Evolutionary conservation across 257 asterid genomes (phyloP).

Genomic region (Handroanthus guayacan): DNA sequence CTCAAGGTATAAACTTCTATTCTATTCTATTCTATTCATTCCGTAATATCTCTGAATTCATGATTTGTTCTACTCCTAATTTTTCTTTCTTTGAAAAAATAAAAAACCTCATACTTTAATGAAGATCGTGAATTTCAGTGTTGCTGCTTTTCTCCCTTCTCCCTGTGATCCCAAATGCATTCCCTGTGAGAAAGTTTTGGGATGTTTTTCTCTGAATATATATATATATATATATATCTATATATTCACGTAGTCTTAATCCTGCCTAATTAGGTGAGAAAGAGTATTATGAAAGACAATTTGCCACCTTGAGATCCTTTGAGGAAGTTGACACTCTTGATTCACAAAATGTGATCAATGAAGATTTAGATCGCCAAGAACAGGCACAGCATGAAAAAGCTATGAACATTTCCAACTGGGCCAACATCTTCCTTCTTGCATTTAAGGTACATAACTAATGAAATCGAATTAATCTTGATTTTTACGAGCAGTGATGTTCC

Average conservation of each 20-base stretch:
- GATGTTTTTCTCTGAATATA: neutral
- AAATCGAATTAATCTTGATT: neutral
- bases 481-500: neutral
- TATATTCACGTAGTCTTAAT: neutral
- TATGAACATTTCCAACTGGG: constrained; percentile 70
- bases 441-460: constrained; percentile 50
- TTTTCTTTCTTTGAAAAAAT: too few relatives aligned
- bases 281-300: constrained; percentile 73
- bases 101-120: too few relatives aligned
- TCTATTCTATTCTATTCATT: neutral
- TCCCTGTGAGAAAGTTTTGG: neutral
- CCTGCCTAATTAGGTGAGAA: constrained; percentile 53
- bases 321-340: constrained; percentile 70
- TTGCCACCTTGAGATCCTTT: constrained; percentile 70
- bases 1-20: constrained; percentile 47
- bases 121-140: too few relatives aligned
- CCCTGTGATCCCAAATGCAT: neutral
- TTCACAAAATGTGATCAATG: constrained; percentile 49
- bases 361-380: constrained; percentile 53
- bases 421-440: constrained; percentile 67
- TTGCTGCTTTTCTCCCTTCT: too few relatives aligned
- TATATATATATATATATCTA: too few relatives aligned
- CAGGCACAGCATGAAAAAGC: constrained; percentile 69
- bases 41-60: too few relatives aligned
- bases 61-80: too few relatives aligned